Evolutionary conservation across 306 rosid genomes (phyloP).

Genomic region (Corylus heterophylla): DNA sequence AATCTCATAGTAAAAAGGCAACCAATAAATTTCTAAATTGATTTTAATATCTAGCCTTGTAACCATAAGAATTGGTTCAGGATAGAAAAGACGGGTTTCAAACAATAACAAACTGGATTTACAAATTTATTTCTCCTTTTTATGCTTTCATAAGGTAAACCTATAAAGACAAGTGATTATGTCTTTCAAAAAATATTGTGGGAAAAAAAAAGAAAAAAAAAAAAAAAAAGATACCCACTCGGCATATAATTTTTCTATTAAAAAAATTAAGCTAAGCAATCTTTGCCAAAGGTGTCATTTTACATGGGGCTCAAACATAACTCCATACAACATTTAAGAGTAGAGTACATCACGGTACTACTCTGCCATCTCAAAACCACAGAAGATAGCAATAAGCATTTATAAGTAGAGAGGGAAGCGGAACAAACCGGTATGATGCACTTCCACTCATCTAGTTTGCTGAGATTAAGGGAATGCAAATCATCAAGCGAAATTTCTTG

Average conservation of each 20-base stretch:
- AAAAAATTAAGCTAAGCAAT: not conserved
- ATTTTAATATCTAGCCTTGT: not conserved
- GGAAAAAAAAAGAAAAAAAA: too few species aligned
- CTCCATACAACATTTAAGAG: not conserved
- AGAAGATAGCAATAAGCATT: conserved; percentile 2
- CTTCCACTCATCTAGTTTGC: conserved; percentile 99
- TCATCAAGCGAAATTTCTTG: conserved; percentile 91
- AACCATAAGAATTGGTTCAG: not conserved
- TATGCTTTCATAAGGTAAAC: too few species aligned
- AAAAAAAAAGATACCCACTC: not conserved
- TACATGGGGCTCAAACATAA: not conserved
- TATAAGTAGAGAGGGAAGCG: conserved; percentile 22
- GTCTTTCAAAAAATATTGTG: not conserved
- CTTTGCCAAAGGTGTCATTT: not conserved
- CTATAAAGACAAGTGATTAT: not conserved
- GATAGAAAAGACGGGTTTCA: not conserved
- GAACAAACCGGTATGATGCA: conserved; percentile 89
- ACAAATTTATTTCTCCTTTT: not conserved
- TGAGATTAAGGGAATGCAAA: conserved; percentile 84
- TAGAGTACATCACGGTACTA: not conserved
- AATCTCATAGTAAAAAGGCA: not conserved
- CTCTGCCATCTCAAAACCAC: not conserved
- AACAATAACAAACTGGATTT: not conserved
- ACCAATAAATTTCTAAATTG: not conserved
- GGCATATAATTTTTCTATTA: not conserved